Conservation (phyloP, 768 basidiomycete genomes). For the Exidia glandulosa region DNA sequence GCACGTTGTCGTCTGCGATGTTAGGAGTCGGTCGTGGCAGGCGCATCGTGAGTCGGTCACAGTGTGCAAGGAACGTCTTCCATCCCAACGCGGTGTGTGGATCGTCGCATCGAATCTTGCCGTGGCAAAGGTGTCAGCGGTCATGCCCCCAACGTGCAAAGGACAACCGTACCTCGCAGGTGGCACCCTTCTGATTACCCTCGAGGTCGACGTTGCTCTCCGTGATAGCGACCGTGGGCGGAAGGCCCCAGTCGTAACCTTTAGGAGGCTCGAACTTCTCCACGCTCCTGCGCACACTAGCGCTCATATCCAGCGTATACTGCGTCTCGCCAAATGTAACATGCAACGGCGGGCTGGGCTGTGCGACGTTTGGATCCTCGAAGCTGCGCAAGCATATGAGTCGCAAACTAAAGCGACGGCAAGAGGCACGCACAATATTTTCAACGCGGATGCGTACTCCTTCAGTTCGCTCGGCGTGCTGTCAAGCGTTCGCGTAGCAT, state of each 20-base stretch:
- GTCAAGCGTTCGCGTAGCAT: constrained; percentile 14
- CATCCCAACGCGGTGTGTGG: constrained; percentile 29
- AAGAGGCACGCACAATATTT: constrained; percentile 28
- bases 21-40: not conserved
- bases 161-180: constrained; percentile 40
- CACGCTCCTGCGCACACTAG: constrained; percentile 35
- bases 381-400: constrained; percentile 19
- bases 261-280: constrained; percentile 13
- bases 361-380: constrained; percentile 17
- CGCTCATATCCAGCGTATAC: constrained; percentile 38
- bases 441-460: constrained; percentile 29
- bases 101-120: constrained; percentile 37
- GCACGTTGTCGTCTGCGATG: not conserved
- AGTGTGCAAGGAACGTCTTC: constrained; percentile 31
- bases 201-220: constrained; percentile 48
- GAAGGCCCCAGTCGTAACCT: not conserved
- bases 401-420: not conserved
- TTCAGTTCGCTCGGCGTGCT: constrained; percentile 32
- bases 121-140: not conserved
- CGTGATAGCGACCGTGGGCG: constrained; percentile 10
- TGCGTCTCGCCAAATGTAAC: constrained; percentile 23
- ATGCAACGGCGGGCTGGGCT: constrained; percentile 38
- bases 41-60: constrained; percentile 31
- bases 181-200: constrained; percentile 35
- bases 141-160: not conserved